Conservation (phyloP, 805 yeast genomes). For the Nakazawaea laoshanensis region DNA sequence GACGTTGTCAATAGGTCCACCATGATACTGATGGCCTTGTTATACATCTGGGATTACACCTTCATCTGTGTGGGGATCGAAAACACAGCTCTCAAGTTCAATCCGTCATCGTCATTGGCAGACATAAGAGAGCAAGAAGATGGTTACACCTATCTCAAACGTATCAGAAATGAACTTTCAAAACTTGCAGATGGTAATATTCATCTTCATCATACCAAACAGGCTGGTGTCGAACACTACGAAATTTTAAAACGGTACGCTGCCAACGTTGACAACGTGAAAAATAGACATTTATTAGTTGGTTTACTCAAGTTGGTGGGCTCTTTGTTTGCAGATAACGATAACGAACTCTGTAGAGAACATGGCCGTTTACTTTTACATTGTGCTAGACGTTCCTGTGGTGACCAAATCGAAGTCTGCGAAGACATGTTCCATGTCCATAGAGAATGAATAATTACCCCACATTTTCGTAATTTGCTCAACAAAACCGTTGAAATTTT, state of each 20-base stretch:
- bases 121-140: constrained; percentile 31
- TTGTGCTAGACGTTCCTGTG: constrained; percentile 47
- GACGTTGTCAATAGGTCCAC: constrained; percentile 35
- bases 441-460: too few species aligned
- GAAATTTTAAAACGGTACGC: constrained; percentile 33
- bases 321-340: constrained; percentile 27
- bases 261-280: constrained; percentile 26
- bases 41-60: constrained; percentile 45
- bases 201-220: constrained; percentile 24
- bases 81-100: constrained; percentile 19
- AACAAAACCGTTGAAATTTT: too few species aligned
- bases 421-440: constrained; percentile 36
- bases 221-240: constrained; percentile 29
- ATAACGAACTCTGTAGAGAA: constrained; percentile 53
- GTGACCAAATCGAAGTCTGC: constrained; percentile 35
- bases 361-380: constrained; percentile 42
- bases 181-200: constrained; percentile 21
- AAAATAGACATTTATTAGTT: constrained; percentile 38
- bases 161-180: constrained; percentile 37
- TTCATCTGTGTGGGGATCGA: constrained; percentile 42
- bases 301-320: constrained; percentile 46
- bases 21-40: constrained; percentile 29
- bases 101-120: constrained; percentile 12
- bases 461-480: too few species aligned
- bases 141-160: constrained; percentile 40